A percentile compares a stretch with the other conserved stretches of the same genome.
phyloP scores from a whole-genome alignment of 1,139 yeast genomes.

The Diutina catenulata region DNA sequence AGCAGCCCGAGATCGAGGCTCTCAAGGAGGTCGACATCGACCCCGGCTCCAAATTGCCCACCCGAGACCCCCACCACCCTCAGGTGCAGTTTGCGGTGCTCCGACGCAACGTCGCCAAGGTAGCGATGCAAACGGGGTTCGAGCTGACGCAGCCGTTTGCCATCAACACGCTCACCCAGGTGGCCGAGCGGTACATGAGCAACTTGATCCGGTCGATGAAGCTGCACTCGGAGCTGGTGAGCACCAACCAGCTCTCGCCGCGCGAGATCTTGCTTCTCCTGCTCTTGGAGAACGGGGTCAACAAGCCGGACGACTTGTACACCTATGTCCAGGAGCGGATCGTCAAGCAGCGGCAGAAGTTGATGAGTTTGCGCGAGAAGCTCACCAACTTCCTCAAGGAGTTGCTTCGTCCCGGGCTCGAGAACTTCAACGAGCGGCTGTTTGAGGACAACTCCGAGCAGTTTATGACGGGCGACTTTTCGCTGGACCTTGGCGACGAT shows the following conservation, averaged over 20 bases:
- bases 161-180: slow-evolving; percentile 65
- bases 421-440: slow-evolving; percentile 59
- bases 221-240: slow-evolving; percentile 54
- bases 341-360: slow-evolving; percentile 54
- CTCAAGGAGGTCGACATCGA: slow-evolving; percentile 66
- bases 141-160: slow-evolving; percentile 77
- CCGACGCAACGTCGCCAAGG: slow-evolving; percentile 59
- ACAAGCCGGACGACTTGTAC: slow-evolving; percentile 65
- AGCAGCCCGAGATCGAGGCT: slow-evolving; percentile 53
- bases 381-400: slow-evolving; percentile 70
- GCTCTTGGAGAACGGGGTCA: slow-evolving; percentile 75
- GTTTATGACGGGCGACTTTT: slow-evolving; percentile 87
- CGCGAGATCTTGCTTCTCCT: slow-evolving; percentile 48
- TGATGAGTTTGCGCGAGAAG: slow-evolving; percentile 56
- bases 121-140: slow-evolving; percentile 90
- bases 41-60: slow-evolving; percentile 60
- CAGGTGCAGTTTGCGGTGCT: slow-evolving; percentile 56
- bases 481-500: slow-evolving; percentile 88
- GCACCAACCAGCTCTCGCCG: slow-evolving; percentile 32
- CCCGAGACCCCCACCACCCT: slow-evolving; percentile 47
- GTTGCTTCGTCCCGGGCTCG: slow-evolving; percentile 73
- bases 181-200: slow-evolving; percentile 70
- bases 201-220: slow-evolving; percentile 66
- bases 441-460: slow-evolving; percentile 90
- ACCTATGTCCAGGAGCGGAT: slow-evolving; percentile 67